Percentiles rank a stretch among this genome's conserved stretches.
phyloP scores from a whole-genome alignment of 371 early-diverging fungal species.

The Apophysomyces sp. region DNA sequence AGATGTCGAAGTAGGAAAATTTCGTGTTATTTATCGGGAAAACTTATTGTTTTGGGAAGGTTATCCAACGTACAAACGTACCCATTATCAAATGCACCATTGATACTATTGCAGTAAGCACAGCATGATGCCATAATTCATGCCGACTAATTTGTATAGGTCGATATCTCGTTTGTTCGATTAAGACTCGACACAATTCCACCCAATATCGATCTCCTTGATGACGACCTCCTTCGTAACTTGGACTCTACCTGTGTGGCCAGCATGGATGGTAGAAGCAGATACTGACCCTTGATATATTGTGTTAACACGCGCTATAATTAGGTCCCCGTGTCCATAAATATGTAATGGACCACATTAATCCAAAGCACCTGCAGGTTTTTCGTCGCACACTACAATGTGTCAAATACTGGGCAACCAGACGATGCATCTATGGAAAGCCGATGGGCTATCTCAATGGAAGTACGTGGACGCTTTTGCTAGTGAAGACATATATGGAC shows the following conservation, averaged over 20 bases:
- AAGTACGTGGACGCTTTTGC: slow-evolving; percentile 28
- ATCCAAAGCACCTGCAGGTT: not conserved
- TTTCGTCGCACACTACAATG: slow-evolving; percentile 26
- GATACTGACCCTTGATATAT: not conserved
- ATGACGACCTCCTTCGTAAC: slow-evolving; percentile 21
- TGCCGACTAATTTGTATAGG: slow-evolving; percentile 8
- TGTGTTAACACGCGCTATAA: not conserved
- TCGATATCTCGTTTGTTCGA: slow-evolving; percentile 44
- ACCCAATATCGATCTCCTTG: slow-evolving; percentile 21
- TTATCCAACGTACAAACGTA: slow-evolving; percentile 28
- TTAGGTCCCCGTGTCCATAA: slow-evolving; percentile 36
- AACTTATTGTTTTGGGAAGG: slow-evolving; percentile 10
- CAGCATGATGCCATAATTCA: not conserved
- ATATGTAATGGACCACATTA: slow-evolving; percentile 20
- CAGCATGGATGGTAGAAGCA: slow-evolving; percentile 33
- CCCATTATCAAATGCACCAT: slow-evolving; percentile 40
- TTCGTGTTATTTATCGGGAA: not conserved
- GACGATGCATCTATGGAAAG: slow-evolving; percentile 34
- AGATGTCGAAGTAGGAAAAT: slow-evolving; percentile 29
- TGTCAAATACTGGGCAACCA: slow-evolving; percentile 38
- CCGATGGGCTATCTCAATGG: slow-evolving; percentile 42
- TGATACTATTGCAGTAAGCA: slow-evolving; percentile 33
- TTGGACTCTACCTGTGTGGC: slow-evolving; percentile 27
- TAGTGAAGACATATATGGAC: slow-evolving; percentile 31
- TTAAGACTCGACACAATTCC: slow-evolving; percentile 11